phyloP scores from a whole-genome alignment of 768 basidiomycete genomes.

The Sporobolomyces pararoseus region DNA sequence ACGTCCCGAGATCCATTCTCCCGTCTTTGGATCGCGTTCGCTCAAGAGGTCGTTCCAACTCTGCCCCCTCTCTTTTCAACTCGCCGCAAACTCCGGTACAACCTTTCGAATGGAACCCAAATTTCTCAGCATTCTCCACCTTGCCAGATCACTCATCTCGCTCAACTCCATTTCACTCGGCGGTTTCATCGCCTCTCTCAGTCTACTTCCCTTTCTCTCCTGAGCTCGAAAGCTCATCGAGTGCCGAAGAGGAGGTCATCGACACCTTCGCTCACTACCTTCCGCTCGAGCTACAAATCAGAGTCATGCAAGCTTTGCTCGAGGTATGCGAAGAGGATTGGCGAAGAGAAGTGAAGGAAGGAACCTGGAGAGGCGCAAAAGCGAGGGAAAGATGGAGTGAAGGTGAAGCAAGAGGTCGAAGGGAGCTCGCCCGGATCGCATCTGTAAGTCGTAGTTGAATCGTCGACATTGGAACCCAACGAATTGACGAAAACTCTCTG shows the following conservation, averaged over 20 bases:
- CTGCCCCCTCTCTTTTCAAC: background rate
- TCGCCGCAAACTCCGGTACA: background rate
- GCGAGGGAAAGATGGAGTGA: slow-evolving; percentile 61
- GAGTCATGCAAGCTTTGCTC: slow-evolving; percentile 36
- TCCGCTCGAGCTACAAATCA: slow-evolving; percentile 43
- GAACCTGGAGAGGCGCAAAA: slow-evolving; percentile 12
- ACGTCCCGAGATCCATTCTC: background rate
- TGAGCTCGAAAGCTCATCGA: background rate
- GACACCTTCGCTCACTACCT: slow-evolving; percentile 38
- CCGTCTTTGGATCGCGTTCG: background rate
- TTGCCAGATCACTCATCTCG: background rate
- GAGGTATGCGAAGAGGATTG: slow-evolving; percentile 36
- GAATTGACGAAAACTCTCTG: too few species aligned
- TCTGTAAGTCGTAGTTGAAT: slow-evolving; percentile 58
- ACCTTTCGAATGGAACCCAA: background rate
- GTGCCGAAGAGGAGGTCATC: background rate
- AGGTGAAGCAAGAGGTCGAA: slow-evolving; percentile 66
- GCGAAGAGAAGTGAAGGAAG: background rate
- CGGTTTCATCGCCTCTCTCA: background rate
- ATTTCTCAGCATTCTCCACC: background rate
- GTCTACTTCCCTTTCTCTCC: background rate
- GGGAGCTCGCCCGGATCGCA: slow-evolving; percentile 73
- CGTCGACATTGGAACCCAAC: too few species aligned
- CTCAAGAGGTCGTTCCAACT: slow-evolving; percentile 1
- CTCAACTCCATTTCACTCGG: background rate